A percentile compares a stretch with the other conserved stretches of the same genome.
phyloP scores from a whole-genome alignment of 495 filamentous ascomycete genomes.

The Chaetomium tenue region DNA sequence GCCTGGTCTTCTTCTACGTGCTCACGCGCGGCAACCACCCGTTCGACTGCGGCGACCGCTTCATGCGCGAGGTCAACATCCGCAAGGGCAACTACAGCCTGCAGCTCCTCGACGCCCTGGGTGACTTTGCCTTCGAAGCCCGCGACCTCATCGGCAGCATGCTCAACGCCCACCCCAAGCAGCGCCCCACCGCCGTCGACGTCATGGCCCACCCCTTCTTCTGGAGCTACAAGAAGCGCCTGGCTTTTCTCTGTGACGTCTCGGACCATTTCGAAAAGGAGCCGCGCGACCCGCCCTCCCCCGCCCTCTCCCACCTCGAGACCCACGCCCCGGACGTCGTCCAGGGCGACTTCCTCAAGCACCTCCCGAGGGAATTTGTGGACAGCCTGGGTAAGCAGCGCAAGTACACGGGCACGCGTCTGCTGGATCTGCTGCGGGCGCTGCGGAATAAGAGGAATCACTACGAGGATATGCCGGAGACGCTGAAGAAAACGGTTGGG shows the following conservation, averaged over 20 bases:
- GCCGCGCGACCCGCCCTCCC: conserved; percentile 72
- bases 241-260: conserved; percentile 87
- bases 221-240: conserved; percentile 82
- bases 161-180: conserved; percentile 69
- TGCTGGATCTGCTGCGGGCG: conserved; percentile 85
- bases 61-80: conserved; percentile 95
- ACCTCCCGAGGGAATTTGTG: conserved; percentile 74
- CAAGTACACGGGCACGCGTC: conserved; percentile 79
- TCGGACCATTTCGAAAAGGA: conserved; percentile 95
- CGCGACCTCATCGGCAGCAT: conserved; percentile 81
- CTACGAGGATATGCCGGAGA: conserved; percentile 83
- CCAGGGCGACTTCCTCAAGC: conserved; percentile 68
- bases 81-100: conserved; percentile 80
- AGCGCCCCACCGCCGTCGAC: conserved; percentile 66
- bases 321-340: conserved; percentile 36
- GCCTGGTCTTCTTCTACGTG: conserved; percentile 95
- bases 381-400: conserved; percentile 89
- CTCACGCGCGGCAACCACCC: conserved; percentile 89
- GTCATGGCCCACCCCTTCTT: conserved; percentile 95
- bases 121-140: conserved; percentile 81
- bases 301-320: conserved; percentile 61
- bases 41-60: conserved; percentile 88
- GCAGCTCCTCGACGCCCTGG: conserved; percentile 64
- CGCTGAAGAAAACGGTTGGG: conserved; percentile 76
- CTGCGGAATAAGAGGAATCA: conserved; percentile 95